Evolutionary conservation across 2,329 filamentous ascomycete species (phyloP).

Genomic region (Phaeosphaeria sp.): DNA sequence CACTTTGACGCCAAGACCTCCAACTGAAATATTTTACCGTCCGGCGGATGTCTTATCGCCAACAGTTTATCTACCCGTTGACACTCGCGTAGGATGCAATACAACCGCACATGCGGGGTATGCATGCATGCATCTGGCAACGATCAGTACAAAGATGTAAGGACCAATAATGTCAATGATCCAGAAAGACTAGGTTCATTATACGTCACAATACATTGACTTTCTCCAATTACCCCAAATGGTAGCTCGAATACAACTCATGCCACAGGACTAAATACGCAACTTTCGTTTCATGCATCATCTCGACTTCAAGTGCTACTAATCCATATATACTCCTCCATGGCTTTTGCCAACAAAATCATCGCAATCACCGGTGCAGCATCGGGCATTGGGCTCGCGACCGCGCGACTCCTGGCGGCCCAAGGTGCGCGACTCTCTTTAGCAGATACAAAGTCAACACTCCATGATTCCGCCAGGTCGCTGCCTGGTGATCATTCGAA

Average conservation of each 20-base stretch:
- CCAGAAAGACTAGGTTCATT: too few relatives aligned
- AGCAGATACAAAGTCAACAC: slow-evolving; percentile 48
- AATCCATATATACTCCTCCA: not conserved
- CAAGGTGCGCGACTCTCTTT: slow-evolving; percentile 44
- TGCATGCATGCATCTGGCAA: not conserved
- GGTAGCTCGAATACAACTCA: not conserved
- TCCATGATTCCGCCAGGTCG: slow-evolving; percentile 39
- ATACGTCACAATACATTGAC: not conserved
- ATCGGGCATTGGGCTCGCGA: slow-evolving; percentile 55
- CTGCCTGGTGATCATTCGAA: slow-evolving; percentile 30
- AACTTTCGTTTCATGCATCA: not conserved
- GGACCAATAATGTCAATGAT: too few relatives aligned
- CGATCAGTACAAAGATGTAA: not conserved
- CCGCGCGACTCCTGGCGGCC: slow-evolving; percentile 53
- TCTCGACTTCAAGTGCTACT: not conserved
- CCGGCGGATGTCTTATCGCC: too few relatives aligned
- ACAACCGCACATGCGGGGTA: not conserved
- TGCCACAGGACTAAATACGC: not conserved
- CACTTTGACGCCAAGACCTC: too few relatives aligned
- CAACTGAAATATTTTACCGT: too few relatives aligned
- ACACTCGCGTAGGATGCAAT: too few relatives aligned
- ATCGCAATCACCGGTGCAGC: slow-evolving; percentile 24
- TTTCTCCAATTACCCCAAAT: not conserved
- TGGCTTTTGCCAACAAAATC: not conserved
- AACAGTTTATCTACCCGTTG: too few relatives aligned